Conservation (phyloP, 169 alveolate genomes). For the Cyclospora cayetanensis region DNA sequence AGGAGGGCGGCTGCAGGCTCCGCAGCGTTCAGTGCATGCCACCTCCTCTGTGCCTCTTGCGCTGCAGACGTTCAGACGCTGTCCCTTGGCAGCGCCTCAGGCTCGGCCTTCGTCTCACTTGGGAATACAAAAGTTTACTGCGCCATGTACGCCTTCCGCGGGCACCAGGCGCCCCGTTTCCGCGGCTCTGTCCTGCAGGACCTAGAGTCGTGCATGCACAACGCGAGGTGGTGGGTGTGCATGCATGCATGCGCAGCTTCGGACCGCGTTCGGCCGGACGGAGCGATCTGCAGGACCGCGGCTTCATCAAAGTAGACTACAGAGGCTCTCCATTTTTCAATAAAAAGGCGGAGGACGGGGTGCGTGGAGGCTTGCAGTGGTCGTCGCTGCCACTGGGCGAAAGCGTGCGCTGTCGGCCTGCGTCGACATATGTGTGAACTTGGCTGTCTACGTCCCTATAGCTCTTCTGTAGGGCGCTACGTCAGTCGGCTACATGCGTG, state of each 20-base stretch:
- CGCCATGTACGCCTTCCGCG: conserved; percentile 68
- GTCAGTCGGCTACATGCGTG: too few relatives aligned
- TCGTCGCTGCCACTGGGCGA: too few relatives aligned
- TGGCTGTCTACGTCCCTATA: too few relatives aligned
- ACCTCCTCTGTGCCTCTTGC: neutral
- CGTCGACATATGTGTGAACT: neutral
- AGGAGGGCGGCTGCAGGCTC: neutral
- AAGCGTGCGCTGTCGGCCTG: too few relatives aligned
- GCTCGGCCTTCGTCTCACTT: conserved; percentile 59
- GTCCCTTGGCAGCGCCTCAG: conserved; percentile 48
- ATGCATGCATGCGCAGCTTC: neutral
- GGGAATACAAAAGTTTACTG: conserved; percentile 68
- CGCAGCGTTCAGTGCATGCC: neutral
- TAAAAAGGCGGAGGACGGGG: neutral
- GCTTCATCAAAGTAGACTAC: conserved; percentile 5
- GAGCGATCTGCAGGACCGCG: conserved; percentile 36
- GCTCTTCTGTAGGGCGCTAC: too few relatives aligned
- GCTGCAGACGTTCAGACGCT: conserved; percentile 47
- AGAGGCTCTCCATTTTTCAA: neutral
- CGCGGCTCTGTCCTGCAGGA: too few relatives aligned
- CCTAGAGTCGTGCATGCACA: too few relatives aligned
- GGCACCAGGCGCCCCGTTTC: too few relatives aligned
- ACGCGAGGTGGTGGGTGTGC: too few relatives aligned
- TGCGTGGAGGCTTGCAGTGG: neutral
- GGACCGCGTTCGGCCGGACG: conserved; percentile 33